Conservation (phyloP, 306 rosid species). For the Hippophae gyantsensis region DNA sequence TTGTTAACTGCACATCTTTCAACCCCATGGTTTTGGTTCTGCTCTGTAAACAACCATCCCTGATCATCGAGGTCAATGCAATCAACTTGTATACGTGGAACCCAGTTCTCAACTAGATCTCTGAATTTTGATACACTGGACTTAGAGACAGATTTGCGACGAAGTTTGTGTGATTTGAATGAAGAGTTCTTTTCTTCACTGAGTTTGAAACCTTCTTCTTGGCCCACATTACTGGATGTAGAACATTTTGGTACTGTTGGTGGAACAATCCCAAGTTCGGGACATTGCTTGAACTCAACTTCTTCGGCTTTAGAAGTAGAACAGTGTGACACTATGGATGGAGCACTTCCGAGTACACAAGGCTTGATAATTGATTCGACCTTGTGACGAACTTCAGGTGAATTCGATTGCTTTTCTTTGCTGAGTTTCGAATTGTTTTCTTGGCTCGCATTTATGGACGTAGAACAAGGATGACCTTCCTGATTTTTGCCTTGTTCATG, state of each 20-base stretch:
- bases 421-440: background rate
- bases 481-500: constrained; percentile 7
- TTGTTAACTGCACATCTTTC: background rate
- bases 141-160: background rate
- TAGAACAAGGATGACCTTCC: constrained; percentile 5
- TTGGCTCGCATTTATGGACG: constrained; percentile 12
- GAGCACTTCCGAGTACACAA: background rate
- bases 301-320: background rate
- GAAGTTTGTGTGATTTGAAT: background rate
- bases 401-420: background rate
- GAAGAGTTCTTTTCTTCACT: background rate
- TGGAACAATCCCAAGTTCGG: background rate
- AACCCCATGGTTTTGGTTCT: background rate
- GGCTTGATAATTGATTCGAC: background rate
- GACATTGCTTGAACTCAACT: background rate
- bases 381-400: background rate
- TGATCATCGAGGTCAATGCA: constrained; percentile 3
- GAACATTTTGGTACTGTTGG: too few relatives aligned
- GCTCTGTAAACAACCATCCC: constrained; percentile 10
- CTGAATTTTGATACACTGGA: constrained; percentile 2
- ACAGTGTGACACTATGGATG: background rate
- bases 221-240: too few relatives aligned
- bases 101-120: constrained; percentile 20
- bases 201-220: too few relatives aligned
- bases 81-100: constrained; percentile 7